These are phyloP conservation scores for grape (Vitis vinifera) DNA, from an alignment of 164 flowering plant species.

Conservation along the genomic window DNA sequence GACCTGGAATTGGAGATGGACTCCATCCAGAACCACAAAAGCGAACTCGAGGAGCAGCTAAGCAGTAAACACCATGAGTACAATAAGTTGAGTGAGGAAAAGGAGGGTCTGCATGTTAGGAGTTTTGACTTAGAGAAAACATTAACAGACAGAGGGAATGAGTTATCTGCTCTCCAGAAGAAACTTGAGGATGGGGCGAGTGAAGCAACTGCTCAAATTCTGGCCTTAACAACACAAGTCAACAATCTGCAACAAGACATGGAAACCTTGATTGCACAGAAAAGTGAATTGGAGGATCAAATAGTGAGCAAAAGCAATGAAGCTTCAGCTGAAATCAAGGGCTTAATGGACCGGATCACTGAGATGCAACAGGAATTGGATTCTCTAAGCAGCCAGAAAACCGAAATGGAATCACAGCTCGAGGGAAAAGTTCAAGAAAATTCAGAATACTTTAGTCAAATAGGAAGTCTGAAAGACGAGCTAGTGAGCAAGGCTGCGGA, in stretches of 20 bases:
- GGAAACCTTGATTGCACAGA: slow-evolving; percentile 25
- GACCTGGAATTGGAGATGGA: slow-evolving; percentile 32
- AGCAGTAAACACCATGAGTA: slow-evolving; percentile 23
- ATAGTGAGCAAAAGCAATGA: slow-evolving; percentile 27
- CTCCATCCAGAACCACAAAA: slow-evolving; percentile 27
- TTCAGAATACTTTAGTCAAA: slow-evolving; percentile 30
- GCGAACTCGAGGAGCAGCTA: slow-evolving; percentile 33
- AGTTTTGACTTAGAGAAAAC: slow-evolving; percentile 33
- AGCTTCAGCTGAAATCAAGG: slow-evolving; percentile 27
- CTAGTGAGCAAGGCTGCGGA: slow-evolving; percentile 32
- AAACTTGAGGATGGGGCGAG: slow-evolving; percentile 21
- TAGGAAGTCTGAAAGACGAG: slow-evolving; percentile 46
- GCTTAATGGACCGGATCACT: slow-evolving; percentile 23
- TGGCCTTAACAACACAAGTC: slow-evolving; percentile 24
- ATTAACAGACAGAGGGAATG: slow-evolving; percentile 31
- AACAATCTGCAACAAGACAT: slow-evolving; percentile 18
- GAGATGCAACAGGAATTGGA: slow-evolving; percentile 28
- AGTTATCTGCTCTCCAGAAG: slow-evolving; percentile 31
- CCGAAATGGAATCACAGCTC: slow-evolving; percentile 32
- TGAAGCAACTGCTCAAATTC: slow-evolving; percentile 34
- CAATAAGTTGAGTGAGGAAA: slow-evolving; percentile 37
- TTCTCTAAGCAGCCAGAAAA: slow-evolving; percentile 29
- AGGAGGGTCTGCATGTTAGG: slow-evolving; percentile 22
- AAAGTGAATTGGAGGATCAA: slow-evolving; percentile 37
- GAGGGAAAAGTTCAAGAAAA: slow-evolving; percentile 34